Conservation (phyloP, 345 rosid genomes). For the Hibiscus trionum region DNA sequence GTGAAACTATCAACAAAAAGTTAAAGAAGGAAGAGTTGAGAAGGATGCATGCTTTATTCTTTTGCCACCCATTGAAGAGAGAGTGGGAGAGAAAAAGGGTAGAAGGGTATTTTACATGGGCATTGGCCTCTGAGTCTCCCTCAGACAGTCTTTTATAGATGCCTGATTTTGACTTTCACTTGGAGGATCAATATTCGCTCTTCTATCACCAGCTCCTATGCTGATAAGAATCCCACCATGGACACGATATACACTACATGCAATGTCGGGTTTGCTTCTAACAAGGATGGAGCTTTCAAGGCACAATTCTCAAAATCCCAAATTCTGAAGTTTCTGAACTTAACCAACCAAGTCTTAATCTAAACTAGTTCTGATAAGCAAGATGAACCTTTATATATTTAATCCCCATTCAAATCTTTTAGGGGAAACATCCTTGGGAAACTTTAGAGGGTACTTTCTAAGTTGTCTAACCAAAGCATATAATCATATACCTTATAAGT, state of each 20-base stretch:
- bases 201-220: conserved; percentile 15
- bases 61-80: conserved; percentile 12
- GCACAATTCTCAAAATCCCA: background rate
- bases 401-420: background rate
- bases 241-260: conserved; percentile 18
- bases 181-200: conserved; percentile 22
- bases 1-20: background rate
- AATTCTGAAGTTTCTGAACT: background rate
- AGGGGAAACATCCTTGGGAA: background rate
- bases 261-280: conserved; percentile 12
- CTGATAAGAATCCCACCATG: conserved; percentile 21
- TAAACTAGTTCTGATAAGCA: background rate
- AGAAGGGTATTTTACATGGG: conserved; percentile 2
- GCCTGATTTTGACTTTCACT: conserved; percentile 14
- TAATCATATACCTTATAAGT: background rate
- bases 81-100: background rate
- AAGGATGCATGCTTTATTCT: conserved; percentile 19
- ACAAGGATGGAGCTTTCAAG: background rate
- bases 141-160: conserved; percentile 13
- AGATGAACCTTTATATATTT: background rate
- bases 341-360: background rate
- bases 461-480: background rate
- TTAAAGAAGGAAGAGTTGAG: conserved; percentile 8
- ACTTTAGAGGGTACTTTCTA: background rate
- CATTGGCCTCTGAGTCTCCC: conserved; percentile 5